phyloP scores from a whole-genome alignment of 768 basidiomycete species.

The Xerocomus spinulosus region DNA sequence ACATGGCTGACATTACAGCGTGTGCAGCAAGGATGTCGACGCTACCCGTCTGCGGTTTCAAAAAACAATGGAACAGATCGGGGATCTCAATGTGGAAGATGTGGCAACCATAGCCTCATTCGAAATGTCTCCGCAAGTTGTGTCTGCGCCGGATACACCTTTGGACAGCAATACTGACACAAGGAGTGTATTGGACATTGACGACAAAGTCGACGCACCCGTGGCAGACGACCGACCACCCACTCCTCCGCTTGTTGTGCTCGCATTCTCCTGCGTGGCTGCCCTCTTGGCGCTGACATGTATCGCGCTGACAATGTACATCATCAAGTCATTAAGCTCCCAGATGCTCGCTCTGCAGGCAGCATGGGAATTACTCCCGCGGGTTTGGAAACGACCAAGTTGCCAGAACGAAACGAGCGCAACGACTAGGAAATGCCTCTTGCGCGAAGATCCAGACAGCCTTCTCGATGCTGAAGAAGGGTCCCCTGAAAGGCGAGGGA shows the following conservation, averaged over 20 bases:
- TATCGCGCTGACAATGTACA: slow-evolving; percentile 17
- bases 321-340: slow-evolving; percentile 16
- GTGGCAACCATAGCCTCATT: slow-evolving; percentile 29
- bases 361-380: slow-evolving; percentile 23
- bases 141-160: slow-evolving; percentile 18
- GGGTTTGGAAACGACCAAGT: slow-evolving; percentile 8
- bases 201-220: neutral
- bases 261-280: slow-evolving; percentile 25
- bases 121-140: slow-evolving; percentile 10
- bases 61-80: slow-evolving; percentile 28
- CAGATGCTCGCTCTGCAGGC: slow-evolving; percentile 18
- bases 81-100: slow-evolving; percentile 23
- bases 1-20: slow-evolving; percentile 12
- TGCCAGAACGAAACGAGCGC: neutral
- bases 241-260: slow-evolving; percentile 10
- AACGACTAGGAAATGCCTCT: slow-evolving; percentile 1
- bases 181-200: slow-evolving; percentile 18
- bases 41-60: slow-evolving; percentile 31
- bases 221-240: neutral
- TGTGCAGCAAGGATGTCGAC: slow-evolving; percentile 19
- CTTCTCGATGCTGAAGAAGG: slow-evolving; percentile 5
- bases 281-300: slow-evolving; percentile 24
- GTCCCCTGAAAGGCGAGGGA: slow-evolving; percentile 1
- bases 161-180: slow-evolving; percentile 21
- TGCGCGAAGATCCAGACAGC: neutral